Base-by-base conservation (phyloP, 306 rosid genomes). In the Trifolium subterraneum region DNA sequence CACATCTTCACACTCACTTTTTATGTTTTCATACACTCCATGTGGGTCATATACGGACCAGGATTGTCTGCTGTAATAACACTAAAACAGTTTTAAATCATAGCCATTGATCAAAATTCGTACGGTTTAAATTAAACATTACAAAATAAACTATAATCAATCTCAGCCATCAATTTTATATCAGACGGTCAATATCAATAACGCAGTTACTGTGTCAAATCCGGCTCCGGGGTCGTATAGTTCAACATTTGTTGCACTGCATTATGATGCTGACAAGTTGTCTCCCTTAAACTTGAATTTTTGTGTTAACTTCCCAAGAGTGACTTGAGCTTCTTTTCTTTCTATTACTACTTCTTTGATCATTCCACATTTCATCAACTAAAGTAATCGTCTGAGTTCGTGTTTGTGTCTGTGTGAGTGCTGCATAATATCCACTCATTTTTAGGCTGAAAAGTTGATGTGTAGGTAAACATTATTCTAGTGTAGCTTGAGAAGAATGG, bases 1-100 rank as follows among this genome's bases (percentile, higher is more conserved):
- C 85, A 80, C 84, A 72, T 77, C 89, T 80, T 86, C 86, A 88
- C 84, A 82, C 75, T 74, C 79, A 60, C 92, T 90, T 85, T 87
- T 16, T 66, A 84, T 82, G 88, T 83, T 83, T 72, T 72, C 88
- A 83, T 80, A 79, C 82, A 19, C 80, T 74, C 76, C 86, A 87
- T 87, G 88, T 86, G 87, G 85, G 76, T 71, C 79, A 59, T 81
- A 29, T 29, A 29, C 6, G 29, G 31, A 27, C 5, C 31, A 27
- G 3, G 4, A 27, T 27, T 27, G 31, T 5, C 5, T 27, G 29
- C 4, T 27, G 5, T 27, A 27, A 27, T 27, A 4, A 27, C 5
- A 27, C 3, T 4, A 27, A 27, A 4, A 27, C 5, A 27, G 0
- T 27, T 3, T 27, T 5, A 27, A 27, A 27, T 27, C 5, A 5